Evolutionary conservation across 768 basidiomycete genomes (phyloP), one percentile per base, ranked within the genome.

Genomic region (Mrakia gelida): DNA sequence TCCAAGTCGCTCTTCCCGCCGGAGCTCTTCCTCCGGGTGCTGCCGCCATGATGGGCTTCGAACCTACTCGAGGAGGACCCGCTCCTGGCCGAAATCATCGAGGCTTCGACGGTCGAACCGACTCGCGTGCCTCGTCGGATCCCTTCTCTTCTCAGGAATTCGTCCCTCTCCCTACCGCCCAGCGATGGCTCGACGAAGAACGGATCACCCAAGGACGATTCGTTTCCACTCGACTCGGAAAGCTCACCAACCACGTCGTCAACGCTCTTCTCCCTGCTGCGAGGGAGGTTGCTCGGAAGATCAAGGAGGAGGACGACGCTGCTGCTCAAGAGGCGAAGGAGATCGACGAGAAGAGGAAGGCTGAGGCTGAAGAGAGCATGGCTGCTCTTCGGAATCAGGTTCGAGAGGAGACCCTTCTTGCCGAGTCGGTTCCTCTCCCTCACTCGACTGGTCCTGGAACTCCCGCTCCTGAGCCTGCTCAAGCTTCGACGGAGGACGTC

Each of bases 151-250:
- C 85, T 59, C 89, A 89, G 54, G 90, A 90, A 65, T 90, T 94
- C 71, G 90, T 92, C 45, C 93, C 94, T 1, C 85, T 93, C 75
- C 87, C 92, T 15, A 96, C 95, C 0, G 82, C 91, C 43, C 92
- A 93, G 81, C 89, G 95, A 77, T 98, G 95, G 95, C 86, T 88
- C 1, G 94, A 96, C 82, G 95, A 96, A 84, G 90, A 89, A 79
- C 92, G 92, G 82, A 90, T 92, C 45, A 85, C 92, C 32, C 90
- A 94, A 77, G 91, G 92, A 23, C 90, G 90, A 80, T 91, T 91
- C 78, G 88, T 90, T 13, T 84, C 87, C 16, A 90, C 92, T 77
- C 88, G 93, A 28, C 86, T 89, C 28, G 86, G 84, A 32, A 92
- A 89, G 81, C 82, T 97, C 21, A 86, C 87, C 38, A 91, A 91